Base-by-base conservation (phyloP, 2,329 filamentous ascomycete genomes). In the Fusarium caatingaense region DNA sequence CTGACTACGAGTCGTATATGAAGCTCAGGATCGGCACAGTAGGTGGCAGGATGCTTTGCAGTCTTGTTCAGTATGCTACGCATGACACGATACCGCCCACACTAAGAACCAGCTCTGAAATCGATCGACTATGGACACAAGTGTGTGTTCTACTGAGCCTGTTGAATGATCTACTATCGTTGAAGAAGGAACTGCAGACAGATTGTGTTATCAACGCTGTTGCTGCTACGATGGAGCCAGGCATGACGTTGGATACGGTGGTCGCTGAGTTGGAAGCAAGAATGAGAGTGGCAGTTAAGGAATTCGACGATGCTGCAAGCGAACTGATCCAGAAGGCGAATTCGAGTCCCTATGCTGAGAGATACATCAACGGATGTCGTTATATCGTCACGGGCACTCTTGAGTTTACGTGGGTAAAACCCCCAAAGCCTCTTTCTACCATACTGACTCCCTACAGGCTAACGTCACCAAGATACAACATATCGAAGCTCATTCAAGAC, bases 391-490 rank as follows among this genome's bases (percentile, higher is more conserved):
- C 75, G 1, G 79, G 79, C 15, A 75, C 73, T 12, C 62, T 80
- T 4, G 67, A 76, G 47, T 80, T 79, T 66, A 78, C 76, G 79
- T 80, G 56, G 49, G 78, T 71, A 30, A 37, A 37, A 37, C 18
- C 37, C 21, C 23, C 21, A 18, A 15, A 5, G 25, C 9, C 20
- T 23, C 18, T 23, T 28, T 7, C 34, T 18, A 25, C 7, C 6
- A 54, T 21, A 34, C 55, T 66, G 23, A 66, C 62, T 20, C 34
- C 20, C 3, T 18, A 49, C 34, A 80, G 79, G 5, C 63, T 78
- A 44, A 73, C 73, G 44, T 80, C 79, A 13, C 74, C 74, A 21
- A 72, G 79, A 40, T 80, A 81, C 60, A 76, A 70, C 27, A 59
- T 81, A 20, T 68, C 64, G 6, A 72, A 75, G 44, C 75, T 77